Conservation (phyloP, 2,329 filamentous ascomycete species). For the Pseudopyrenochaeta lycopersici region DNA sequence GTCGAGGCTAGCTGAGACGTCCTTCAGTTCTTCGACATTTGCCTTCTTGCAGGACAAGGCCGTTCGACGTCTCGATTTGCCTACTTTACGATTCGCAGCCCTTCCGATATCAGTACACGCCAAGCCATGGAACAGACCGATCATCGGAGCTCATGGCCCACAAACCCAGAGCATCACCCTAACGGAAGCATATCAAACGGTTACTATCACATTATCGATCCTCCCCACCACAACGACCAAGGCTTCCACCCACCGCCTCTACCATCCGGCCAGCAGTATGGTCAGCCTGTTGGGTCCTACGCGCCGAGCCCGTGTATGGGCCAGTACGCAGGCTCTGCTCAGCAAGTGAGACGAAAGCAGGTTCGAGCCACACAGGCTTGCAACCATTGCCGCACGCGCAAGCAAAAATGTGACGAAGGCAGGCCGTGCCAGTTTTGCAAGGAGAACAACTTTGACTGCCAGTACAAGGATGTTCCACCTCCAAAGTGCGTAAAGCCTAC, state of each 20-base stretch:
- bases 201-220: constrained; percentile 43
- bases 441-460: constrained; percentile 84
- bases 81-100: too few relatives aligned
- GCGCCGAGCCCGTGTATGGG: constrained; percentile 39
- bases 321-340: constrained; percentile 33
- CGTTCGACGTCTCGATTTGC: too few relatives aligned
- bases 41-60: too few relatives aligned
- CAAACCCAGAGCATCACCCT: constrained; percentile 43
- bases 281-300: constrained; percentile 36
- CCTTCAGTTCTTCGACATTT: too few relatives aligned
- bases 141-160: constrained; percentile 42
- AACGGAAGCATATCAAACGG: constrained; percentile 45
- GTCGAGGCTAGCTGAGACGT: too few relatives aligned
- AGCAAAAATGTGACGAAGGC: constrained; percentile 54
- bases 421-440: constrained; percentile 70
- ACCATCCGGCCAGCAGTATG: constrained; percentile 42
- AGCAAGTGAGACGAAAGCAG: constrained; percentile 44
- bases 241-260: constrained; percentile 42
- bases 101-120: constrained; percentile 22
- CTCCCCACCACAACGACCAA: constrained; percentile 37
- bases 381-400: constrained; percentile 52
- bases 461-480: constrained; percentile 89
- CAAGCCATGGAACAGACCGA: constrained; percentile 47
- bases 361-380: constrained; percentile 71
- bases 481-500: constrained; percentile 74